Conservation (phyloP, 305 asterid species). For the Vinca major region DNA sequence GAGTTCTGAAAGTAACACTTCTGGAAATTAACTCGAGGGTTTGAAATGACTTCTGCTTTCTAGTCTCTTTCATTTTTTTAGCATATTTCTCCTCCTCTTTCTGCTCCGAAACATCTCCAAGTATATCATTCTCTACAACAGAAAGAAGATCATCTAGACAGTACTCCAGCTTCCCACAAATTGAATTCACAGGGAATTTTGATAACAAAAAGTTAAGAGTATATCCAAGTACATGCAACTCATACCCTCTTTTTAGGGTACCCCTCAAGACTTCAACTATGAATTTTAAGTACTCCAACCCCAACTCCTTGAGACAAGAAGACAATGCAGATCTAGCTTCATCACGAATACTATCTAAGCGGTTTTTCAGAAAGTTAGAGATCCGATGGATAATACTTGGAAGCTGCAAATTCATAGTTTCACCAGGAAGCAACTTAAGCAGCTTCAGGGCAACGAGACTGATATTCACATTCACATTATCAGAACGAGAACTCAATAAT, state of each 20-base stretch:
- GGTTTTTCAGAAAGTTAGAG: constrained; percentile 70
- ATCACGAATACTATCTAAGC: constrained; percentile 79
- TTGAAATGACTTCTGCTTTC: constrained; percentile 80
- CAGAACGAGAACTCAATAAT: constrained; percentile 57
- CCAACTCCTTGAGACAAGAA: constrained; percentile 80
- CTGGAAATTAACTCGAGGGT: constrained; percentile 82
- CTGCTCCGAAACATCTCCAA: constrained; percentile 91
- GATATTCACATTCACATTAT: constrained; percentile 55
- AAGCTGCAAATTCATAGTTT: constrained; percentile 70
- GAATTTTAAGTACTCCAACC: constrained; percentile 78
- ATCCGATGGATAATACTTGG: constrained; percentile 83
- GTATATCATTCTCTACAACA: constrained; percentile 63
- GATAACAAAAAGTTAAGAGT: constrained; percentile 73
- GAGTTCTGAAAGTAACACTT: constrained; percentile 68
- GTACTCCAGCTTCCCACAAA: constrained; percentile 65
- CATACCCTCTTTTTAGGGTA: constrained; percentile 75
- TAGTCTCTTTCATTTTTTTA: constrained; percentile 94
- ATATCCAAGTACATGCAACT: constrained; percentile 85
- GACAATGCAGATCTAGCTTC: constrained; percentile 90
- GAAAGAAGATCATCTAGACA: constrained; percentile 77
- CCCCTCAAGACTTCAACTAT: constrained; percentile 67
- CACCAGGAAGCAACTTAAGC: constrained; percentile 77
- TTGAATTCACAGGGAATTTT: constrained; percentile 48
- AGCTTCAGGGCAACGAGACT: constrained; percentile 82
- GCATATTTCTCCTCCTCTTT: constrained; percentile 96